Evolutionary conservation across 345 rosid genomes (phyloP), one percentile per base, ranked within the genome.

Genomic region (Melastoma malabathricum): DNA sequence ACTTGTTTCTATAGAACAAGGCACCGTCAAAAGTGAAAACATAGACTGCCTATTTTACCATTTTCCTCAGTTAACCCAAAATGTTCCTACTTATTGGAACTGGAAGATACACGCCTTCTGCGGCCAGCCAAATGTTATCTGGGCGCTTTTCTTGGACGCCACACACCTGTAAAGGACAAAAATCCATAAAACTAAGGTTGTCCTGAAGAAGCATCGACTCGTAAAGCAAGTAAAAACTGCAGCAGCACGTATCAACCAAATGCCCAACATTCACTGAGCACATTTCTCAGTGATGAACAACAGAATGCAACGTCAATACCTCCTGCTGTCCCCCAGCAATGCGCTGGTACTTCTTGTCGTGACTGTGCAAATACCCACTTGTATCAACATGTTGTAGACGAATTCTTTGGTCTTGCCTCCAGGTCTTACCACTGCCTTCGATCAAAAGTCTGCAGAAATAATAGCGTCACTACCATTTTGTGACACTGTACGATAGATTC

Each of bases 271-370:
- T 34, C 12, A 34, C 12, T 12, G 9, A 34, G 41, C 41, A 34
- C 41, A 8, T 34, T 55, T 19, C 13, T 48, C 19, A 51, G 1
- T 23, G 43, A 65, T 22, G 41, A 25, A 46, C 2, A 46, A 15
- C 5, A 18, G 19, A 27, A 46, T 2, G 15, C n/a, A 5, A 16
- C 16, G 25, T 49, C 22, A 7, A 10, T 62, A 88, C 97, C 95
- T 93, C 99, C 63, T 93, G 99, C 64, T 93, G 99, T n/a, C 95
- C 97, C 54, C 99, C 99, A 50, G 97, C 99, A 47, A 88, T 83
- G n/a, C 97, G 77, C 58, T 79, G 75, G 76, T 88, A 93, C 66
- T 83, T 93, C 78, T 88, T 93, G 81, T 85, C 84, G 54, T 93
- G 99, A 62, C 99, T 88, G 61, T 93, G 99, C 44, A 93, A 73